Conservation (phyloP, 345 rosid genomes). For the Viola odorata region DNA sequence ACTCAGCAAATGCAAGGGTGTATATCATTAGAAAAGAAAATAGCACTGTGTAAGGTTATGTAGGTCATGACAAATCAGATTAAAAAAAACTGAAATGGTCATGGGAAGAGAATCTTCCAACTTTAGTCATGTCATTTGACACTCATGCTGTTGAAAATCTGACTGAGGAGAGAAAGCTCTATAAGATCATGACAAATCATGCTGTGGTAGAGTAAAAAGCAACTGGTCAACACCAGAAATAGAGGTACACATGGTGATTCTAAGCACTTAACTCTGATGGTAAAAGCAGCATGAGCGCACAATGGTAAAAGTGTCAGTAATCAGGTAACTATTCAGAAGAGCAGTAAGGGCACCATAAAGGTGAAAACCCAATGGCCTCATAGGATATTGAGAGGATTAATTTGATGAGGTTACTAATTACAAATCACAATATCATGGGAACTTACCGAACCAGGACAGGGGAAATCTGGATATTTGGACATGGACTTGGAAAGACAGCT, state of each 20-base stretch:
- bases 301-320: not conserved
- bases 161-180: too few species aligned
- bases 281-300: not conserved
- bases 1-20: not conserved
- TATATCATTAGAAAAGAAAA: not conserved
- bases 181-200: not conserved
- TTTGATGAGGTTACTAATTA: not conserved
- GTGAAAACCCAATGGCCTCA: not conserved
- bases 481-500: conserved; percentile 30
- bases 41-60: not conserved
- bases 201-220: not conserved
- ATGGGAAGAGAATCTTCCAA: not conserved
- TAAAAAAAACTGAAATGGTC: not conserved
- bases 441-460: conserved; percentile 52
- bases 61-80: not conserved
- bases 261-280: not conserved
- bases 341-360: not conserved
- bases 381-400: not conserved
- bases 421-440: conserved; percentile 1
- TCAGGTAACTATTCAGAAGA: not conserved
- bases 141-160: too few species aligned
- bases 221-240: not conserved
- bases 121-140: not conserved
- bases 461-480: conserved; percentile 33
- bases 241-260: not conserved